Percentiles rank a stretch among this genome's conserved stretches.
These are phyloP conservation scores for Royoungia palumana DNA, from an alignment of 768 basidiomycete species.

Conservation along the genomic window DNA sequence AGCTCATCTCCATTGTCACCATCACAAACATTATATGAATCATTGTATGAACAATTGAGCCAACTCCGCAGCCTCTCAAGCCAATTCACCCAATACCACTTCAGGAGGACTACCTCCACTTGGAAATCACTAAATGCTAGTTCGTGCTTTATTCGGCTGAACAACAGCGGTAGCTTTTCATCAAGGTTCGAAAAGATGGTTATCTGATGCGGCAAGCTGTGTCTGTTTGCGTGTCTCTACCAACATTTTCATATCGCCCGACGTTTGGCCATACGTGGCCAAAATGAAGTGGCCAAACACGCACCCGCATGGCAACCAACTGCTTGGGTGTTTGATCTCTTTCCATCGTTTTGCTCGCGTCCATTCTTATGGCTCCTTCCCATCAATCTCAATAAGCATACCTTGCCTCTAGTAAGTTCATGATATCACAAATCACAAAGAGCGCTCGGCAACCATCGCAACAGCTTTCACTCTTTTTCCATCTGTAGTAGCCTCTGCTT, in stretches of 20 bases:
- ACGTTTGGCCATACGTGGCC: constrained; percentile 12
- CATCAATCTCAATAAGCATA: not conserved
- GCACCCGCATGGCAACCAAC: constrained; percentile 13
- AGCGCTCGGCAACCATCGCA: not conserved
- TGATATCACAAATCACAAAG: constrained; percentile 1
- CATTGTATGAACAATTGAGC: not conserved
- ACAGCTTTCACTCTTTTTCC: not conserved
- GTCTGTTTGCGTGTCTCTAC: constrained; percentile 15
- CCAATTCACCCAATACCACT: constrained; percentile 1
- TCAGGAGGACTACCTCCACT: constrained; percentile 19
- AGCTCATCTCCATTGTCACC: not conserved
- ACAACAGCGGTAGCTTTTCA: constrained; percentile 22
- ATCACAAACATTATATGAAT: constrained; percentile 2
- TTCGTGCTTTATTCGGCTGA: constrained; percentile 12
- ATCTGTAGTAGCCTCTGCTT: constrained; percentile 9
- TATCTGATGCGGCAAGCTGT: constrained; percentile 21
- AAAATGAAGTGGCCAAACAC: constrained; percentile 1
- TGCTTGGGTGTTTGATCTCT: constrained; percentile 13
- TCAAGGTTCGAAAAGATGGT: constrained; percentile 1
- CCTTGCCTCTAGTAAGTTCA: not conserved
- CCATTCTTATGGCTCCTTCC: not conserved
- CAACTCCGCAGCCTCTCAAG: constrained; percentile 5
- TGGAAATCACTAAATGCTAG: constrained; percentile 14
- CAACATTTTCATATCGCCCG: constrained; percentile 27
- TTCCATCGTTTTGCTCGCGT: constrained; percentile 2